A percentile compares a stretch with the other conserved stretches of the same genome.
These are phyloP conservation scores for Daldinia sp. DNA, from an alignment of 2,329 filamentous ascomycete genomes.

Conservation along the genomic window DNA sequence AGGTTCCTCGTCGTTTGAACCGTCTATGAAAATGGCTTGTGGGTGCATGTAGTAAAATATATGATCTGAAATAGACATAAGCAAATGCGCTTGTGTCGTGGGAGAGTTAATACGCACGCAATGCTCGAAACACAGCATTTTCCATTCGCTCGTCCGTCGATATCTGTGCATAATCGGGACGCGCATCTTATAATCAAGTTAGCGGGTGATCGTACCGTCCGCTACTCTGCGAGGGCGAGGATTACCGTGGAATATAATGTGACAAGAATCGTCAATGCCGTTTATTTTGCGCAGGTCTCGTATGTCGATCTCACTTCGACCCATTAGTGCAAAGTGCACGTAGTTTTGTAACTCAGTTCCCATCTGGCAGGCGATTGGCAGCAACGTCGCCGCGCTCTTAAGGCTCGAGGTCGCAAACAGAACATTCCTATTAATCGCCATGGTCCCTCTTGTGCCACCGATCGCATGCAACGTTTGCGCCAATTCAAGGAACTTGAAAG, in stretches of 20 bases:
- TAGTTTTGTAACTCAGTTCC: slow-evolving; percentile 70
- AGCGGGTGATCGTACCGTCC: slow-evolving; percentile 23
- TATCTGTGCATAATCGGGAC: slow-evolving; percentile 74
- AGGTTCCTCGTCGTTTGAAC: slow-evolving; percentile 69
- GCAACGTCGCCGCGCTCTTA: slow-evolving; percentile 73
- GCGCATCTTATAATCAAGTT: slow-evolving; percentile 65
- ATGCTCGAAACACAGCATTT: slow-evolving; percentile 67
- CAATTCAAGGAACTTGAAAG: slow-evolving; percentile 73
- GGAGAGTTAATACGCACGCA: slow-evolving; percentile 58
- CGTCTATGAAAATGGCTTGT: slow-evolving; percentile 78
- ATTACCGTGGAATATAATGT: slow-evolving; percentile 68
- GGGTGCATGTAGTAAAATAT: slow-evolving; percentile 79
- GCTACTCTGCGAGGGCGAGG: slow-evolving; percentile 25
- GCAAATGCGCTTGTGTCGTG: slow-evolving; percentile 11
- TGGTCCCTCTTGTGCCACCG: slow-evolving; percentile 59
- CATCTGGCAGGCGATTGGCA: slow-evolving; percentile 91
- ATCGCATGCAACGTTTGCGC: slow-evolving; percentile 69
- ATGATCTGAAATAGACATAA: slow-evolving; percentile 58
- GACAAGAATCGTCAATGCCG: slow-evolving; percentile 76
- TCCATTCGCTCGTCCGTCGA: slow-evolving; percentile 77
- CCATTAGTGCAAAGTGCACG: slow-evolving; percentile 84
- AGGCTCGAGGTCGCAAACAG: slow-evolving; percentile 81
- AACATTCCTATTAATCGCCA: slow-evolving; percentile 70
- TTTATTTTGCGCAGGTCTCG: slow-evolving; percentile 78
- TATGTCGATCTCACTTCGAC: slow-evolving; percentile 73